Evolutionary conservation across 495 filamentous ascomycete genomes (phyloP), one percentile per base, ranked within the genome.

Genomic region (Daldinia childiae): DNA sequence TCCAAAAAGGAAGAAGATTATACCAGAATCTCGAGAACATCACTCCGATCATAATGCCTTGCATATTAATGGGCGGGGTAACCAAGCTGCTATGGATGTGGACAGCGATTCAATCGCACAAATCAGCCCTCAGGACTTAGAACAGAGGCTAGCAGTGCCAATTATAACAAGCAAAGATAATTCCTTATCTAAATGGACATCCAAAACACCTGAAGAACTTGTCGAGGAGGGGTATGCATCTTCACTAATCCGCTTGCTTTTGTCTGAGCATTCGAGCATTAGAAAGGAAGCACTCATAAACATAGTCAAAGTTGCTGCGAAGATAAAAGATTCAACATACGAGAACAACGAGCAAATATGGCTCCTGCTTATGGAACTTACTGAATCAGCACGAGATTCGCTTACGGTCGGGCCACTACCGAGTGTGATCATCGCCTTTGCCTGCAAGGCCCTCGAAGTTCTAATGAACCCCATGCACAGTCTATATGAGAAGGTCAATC

Each of bases 401-500:
- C 84, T 92, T 30, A 79, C 87, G 32, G 78, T 83, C 3, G 75
- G 79, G 7, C 88, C 92, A 3, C 79, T 97, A 8, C 90, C 93
- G 2, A 91, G 90, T 77, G 85, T 93, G 7, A 85, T 91, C 3
- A 86, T 89, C 6, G 86, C 91, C 45, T 95, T 96, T 71, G 89
- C 93, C 21, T 86, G 90, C 38, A 87, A 87, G 63, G 89, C 88
- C 15, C 80, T 94, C 8, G 76, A 84, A 1, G 88, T 97, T 19
- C 80, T 96, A 26, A 83, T 82, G 2, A 89, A 95, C 66, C 95
- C 95, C 8, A 82, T 91, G 48, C 92, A 97, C 73, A 89, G 88
- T 66, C 85, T 98, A 39, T 99, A 97, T 74, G 86, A 88, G 30
- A 97, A 97, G 74, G 82, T 95, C 82, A 97, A 97, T 82, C 84